These are phyloP conservation scores for Leishmania tarentolae DNA, from an alignment of 208 protist species.

Conservation along the genomic window DNA sequence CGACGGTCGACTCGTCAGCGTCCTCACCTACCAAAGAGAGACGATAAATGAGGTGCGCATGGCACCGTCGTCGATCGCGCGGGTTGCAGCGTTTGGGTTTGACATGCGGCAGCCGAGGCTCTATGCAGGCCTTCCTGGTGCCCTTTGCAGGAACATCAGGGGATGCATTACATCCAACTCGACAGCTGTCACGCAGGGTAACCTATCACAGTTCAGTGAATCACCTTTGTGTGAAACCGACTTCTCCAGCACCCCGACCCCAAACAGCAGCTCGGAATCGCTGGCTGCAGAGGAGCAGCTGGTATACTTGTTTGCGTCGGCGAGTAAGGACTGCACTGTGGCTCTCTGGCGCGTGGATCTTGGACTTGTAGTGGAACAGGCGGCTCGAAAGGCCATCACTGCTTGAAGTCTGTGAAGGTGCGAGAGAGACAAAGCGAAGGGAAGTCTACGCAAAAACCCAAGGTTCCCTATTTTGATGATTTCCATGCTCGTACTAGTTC, in stretches of 20 bases:
- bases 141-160: not conserved
- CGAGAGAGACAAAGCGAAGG: not conserved
- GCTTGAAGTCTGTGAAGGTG: not conserved
- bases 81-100: conserved; percentile 63
- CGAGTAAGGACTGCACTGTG: conserved; percentile 64
- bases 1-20: conserved; percentile 53
- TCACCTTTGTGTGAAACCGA: not conserved
- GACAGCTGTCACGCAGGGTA: not conserved
- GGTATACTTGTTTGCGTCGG: conserved; percentile 74
- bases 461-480: not conserved
- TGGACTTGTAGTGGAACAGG: conserved; percentile 28
- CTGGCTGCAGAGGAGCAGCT: conserved; percentile 8
- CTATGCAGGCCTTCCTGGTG: conserved; percentile 18
- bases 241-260: not conserved
- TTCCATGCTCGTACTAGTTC: not conserved
- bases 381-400: not conserved
- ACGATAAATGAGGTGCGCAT: conserved; percentile 62
- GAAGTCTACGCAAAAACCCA: not conserved
- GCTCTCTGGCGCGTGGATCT: conserved; percentile 82
- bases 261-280: not conserved
- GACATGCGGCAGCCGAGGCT: conserved; percentile 56
- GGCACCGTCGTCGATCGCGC: conserved; percentile 23
- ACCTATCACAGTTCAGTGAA: not conserved
- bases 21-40: conserved; percentile 59
- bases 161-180: not conserved